Evolutionary conservation across 2,329 filamentous ascomycete genomes (phyloP).

Genomic region (Bipolaris bicolor): DNA sequence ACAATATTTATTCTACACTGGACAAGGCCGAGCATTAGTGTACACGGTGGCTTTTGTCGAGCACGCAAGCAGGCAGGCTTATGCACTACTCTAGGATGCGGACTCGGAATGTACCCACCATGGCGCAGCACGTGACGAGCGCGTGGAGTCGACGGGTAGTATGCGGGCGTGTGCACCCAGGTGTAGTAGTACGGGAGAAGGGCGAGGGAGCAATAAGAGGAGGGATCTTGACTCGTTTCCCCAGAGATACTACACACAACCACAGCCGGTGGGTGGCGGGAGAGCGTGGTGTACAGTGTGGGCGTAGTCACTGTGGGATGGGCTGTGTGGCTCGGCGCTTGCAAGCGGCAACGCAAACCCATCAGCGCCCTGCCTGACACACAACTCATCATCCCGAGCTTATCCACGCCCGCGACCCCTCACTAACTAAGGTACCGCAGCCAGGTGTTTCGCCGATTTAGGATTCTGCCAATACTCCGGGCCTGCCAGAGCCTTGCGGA

Average conservation of each 20-base stretch:
- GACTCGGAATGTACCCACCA: constrained; percentile 7
- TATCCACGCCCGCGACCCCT: constrained; percentile 43
- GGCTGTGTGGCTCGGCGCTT: constrained; percentile 26
- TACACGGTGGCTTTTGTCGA: constrained; percentile 2
- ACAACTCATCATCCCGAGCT: constrained; percentile 48
- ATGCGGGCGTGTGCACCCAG: constrained; percentile 2
- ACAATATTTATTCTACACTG: constrained; percentile 16
- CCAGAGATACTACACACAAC: not conserved
- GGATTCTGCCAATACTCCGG: constrained; percentile 42
- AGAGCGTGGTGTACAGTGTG: not conserved
- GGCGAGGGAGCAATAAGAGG: not conserved
- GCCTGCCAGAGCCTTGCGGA: constrained; percentile 38
- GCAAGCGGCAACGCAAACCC: constrained; percentile 24
- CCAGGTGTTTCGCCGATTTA: constrained; percentile 35
- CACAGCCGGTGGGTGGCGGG: not conserved
- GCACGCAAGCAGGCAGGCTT: constrained; percentile 5
- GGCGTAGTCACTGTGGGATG: not conserved
- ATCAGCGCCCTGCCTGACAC: constrained; percentile 34
- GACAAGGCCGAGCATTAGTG: not conserved
- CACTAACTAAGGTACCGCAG: constrained; percentile 36
- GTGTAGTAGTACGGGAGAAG: not conserved
- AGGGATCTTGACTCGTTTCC: not conserved
- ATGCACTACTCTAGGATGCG: constrained; percentile 15
- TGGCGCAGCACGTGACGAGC: constrained; percentile 15
- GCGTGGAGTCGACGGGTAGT: constrained; percentile 11